Evolutionary conservation across 179 eudicot genomes (phyloP), one percentile per base, ranked within the genome.

Genomic region (Silene vulgaris): DNA sequence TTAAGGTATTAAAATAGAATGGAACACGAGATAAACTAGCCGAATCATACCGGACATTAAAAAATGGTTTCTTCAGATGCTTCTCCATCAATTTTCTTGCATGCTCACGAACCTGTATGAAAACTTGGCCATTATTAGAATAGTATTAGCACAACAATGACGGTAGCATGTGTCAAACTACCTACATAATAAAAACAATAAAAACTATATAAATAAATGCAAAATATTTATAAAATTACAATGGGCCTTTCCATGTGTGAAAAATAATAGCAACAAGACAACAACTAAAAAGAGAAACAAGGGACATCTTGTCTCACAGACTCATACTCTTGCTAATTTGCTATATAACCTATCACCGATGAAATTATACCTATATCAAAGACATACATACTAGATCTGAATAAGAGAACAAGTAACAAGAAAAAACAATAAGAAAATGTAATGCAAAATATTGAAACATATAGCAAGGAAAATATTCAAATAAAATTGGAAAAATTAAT

Each of bases 11-110:
- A 43, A 28, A 21, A 28, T 14, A 71, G n/a, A 26, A 19, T 0
- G 4, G 29, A 28, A 52, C 30, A 68, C 61, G 14, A 67, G 57
- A 43, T 74, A 17, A 54, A 19, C 29, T 20, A 63, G 76, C 52
- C 32, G 8, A 63, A 52, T 79, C 64, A 78, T 83, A 90, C 98
- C 98, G 87, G 75, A 83, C 84, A 85, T 81, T 84, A 82, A 94
- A 94, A 82, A 94, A 94, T 35, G 98, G 98, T 81, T 90, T 94
- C 85, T 83, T 84, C 28, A 89, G 23, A 78, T 80, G 95, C 82
- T 95, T 95, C 88, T 95, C 99, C 82, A 95, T 65, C 81, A 95
- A 91, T 80, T 92, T 95, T 74, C 97, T 88, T 50, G 91, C 99
- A 87, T 95, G 97, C 64, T 95, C 99, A 30, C 96, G 89, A 73